Conservation (phyloP, 2,329 filamentous ascomycete species). For the Talaromyces piceae region DNA sequence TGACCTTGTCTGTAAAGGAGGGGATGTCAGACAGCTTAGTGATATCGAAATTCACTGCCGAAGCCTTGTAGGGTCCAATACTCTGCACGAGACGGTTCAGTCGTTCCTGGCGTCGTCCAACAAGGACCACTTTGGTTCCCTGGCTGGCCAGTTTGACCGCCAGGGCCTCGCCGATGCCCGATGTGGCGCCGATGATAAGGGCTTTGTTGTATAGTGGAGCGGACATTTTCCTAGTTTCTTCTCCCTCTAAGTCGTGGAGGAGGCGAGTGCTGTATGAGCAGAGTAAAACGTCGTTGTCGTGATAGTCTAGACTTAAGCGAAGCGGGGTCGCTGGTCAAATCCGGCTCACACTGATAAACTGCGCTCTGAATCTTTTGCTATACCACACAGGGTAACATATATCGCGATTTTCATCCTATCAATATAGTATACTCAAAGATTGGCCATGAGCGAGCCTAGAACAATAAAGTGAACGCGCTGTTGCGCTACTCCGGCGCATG, state of each 20-base stretch:
- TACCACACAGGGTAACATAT: too few relatives aligned
- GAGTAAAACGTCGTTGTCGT: background rate
- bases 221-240: too few relatives aligned
- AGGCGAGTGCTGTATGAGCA: background rate
- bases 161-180: conserved; percentile 42
- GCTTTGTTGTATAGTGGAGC: conserved; percentile 44
- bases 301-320: too few relatives aligned
- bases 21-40: conserved; percentile 41
- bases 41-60: conserved; percentile 44
- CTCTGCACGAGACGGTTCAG: conserved; percentile 42
- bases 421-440: too few relatives aligned
- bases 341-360: too few relatives aligned
- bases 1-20: conserved; percentile 18
- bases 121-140: conserved; percentile 41
- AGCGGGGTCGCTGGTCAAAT: too few relatives aligned
- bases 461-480: too few relatives aligned
- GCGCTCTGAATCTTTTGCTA: too few relatives aligned
- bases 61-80: conserved; percentile 41
- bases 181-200: conserved; percentile 46
- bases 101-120: conserved; percentile 46
- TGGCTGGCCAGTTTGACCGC: conserved; percentile 43
- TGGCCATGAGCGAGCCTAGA: too few relatives aligned
- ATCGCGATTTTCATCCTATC: too few relatives aligned
- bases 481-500: too few relatives aligned
- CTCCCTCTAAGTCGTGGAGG: too few relatives aligned